Evolutionary conservation across 2,329 filamentous ascomycete genomes (phyloP).

Genomic region (Cladophialophora psammophila): DNA sequence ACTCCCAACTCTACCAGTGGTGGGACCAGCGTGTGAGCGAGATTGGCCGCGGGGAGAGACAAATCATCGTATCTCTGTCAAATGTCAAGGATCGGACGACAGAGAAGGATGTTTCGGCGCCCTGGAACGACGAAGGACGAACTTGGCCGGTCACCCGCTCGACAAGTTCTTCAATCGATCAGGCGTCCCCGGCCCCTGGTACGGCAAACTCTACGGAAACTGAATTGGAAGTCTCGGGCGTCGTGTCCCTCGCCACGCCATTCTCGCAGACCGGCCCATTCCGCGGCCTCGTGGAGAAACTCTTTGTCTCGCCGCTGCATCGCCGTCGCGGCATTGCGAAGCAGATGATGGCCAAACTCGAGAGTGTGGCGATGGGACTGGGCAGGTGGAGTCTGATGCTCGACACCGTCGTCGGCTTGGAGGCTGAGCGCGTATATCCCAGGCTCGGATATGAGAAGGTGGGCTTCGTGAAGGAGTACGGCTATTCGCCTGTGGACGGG

Average conservation of each 20-base stretch:
- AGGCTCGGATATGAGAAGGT: constrained; percentile 64
- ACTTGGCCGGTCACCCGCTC: constrained; percentile 23
- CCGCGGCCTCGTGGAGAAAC: constrained; percentile 63
- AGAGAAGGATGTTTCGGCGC: constrained; percentile 6
- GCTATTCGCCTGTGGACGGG: constrained; percentile 59
- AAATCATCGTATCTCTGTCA: constrained; percentile 62
- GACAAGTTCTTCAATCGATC: not conserved
- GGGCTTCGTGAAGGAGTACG: constrained; percentile 64
- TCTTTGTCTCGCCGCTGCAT: constrained; percentile 63
- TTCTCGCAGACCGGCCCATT: constrained; percentile 64
- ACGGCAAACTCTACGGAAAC: no score
- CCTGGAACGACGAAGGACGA: constrained; percentile 11
- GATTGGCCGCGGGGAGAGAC: constrained; percentile 53
- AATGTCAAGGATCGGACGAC: constrained; percentile 43
- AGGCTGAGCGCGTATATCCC: constrained; percentile 62
- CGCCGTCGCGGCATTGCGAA: constrained; percentile 61
- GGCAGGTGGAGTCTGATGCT: constrained; percentile 62
- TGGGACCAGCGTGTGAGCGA: constrained; percentile 64
- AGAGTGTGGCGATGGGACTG: constrained; percentile 59
- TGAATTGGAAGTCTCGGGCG: constrained; percentile 52
- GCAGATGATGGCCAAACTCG: constrained; percentile 61
- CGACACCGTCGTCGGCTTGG: constrained; percentile 61
- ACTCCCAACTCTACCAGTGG: constrained; percentile 63
- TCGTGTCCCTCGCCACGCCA: constrained; percentile 63
- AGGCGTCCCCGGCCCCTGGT: no score